These are phyloP conservation scores for Cercospora nicotianae DNA, from an alignment of 2,329 filamentous ascomycete genomes.

Conservation along the genomic window DNA sequence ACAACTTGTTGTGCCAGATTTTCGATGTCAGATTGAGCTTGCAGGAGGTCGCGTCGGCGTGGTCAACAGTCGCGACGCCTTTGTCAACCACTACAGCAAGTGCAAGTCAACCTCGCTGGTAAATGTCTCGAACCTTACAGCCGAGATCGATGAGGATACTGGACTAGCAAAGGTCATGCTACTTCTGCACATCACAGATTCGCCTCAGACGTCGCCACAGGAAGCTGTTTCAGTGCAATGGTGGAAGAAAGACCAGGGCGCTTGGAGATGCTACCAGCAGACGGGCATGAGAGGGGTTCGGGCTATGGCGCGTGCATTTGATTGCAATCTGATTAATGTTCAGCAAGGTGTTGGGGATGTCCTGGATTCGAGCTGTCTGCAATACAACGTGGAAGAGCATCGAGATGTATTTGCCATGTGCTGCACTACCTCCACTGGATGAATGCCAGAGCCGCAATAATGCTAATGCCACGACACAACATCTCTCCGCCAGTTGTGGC, in stretches of 20 bases:
- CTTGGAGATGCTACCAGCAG: conserved; percentile 23
- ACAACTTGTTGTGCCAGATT: conserved; percentile 11
- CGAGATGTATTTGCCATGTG: not conserved
- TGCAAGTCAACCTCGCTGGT: not conserved
- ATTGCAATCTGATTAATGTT: not conserved
- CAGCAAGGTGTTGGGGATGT: not conserved
- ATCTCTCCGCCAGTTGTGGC: not conserved
- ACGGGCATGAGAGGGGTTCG: conserved; percentile 19
- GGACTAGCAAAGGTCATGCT: conserved; percentile 21
- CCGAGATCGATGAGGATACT: conserved; percentile 16
- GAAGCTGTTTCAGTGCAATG: conserved; percentile 19
- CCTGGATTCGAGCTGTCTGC: not conserved
- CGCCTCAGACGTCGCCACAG: not conserved
- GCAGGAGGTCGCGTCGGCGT: not conserved
- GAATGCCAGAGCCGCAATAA: not conserved
- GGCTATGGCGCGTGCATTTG: conserved; percentile 14
- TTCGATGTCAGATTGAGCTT: conserved; percentile 15
- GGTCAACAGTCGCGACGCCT: conserved; percentile 1
- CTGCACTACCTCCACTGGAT: not conserved
- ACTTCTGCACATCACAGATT: conserved; percentile 11
- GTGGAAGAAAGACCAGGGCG: conserved; percentile 18
- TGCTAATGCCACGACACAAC: not conserved
- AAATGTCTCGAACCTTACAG: conserved; percentile 15
- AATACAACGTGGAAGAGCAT: not conserved
- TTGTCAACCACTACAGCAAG: conserved; percentile 12